Evolutionary conservation across 2,329 filamentous ascomycete genomes (phyloP), one percentile per base, ranked within the genome.

Genomic region (Pseudocercospora macadamiae): DNA sequence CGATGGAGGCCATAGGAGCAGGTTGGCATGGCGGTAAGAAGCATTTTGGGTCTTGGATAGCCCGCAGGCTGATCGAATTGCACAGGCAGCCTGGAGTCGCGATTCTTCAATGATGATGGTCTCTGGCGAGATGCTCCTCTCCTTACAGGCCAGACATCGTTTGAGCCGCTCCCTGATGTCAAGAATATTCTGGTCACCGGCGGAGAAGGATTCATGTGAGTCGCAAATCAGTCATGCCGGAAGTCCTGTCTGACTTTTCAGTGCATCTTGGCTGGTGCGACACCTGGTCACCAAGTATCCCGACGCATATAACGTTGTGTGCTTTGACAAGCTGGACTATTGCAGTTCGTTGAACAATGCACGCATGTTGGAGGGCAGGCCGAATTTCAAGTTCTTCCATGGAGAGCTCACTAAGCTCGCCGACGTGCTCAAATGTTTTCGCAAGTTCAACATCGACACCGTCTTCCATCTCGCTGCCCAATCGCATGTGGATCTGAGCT

Each of bases 401-500:
- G 90, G 90, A 55, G 89, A 93, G 69, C 86, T 93, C 65, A 91
- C 88, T 28, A 86, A 88, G 64, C 86, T 86, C 1, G 78, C 80
- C 4, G 85, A 90, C 68, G 88, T 93, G 2, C 81, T 89, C 63
- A 83, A 84, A 66, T 90, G 87, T 70, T 82, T 93, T 70, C 82
- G 88, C 72, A 82, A 85, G 61, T 81, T 91, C 76, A 82, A 84
- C 30, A 88, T 93, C 67, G 90, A 93, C 72, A 91, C 89, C 53
- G 82, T 95, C 61, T 86, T 93, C 73, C 90, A 93, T 74, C 92
- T 95, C 69, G 90, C 90, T 2, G 90, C 90, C n/a, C 88, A 92
- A 75, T 91, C 89, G 6, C 90, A 93, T 71, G 90, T 95, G 51
- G 89, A 93, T 68, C 75, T 91, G 67, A 91, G 88, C 71, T 95